Conservation (phyloP, 345 rosid species). For the Dovyalis caffra region DNA sequence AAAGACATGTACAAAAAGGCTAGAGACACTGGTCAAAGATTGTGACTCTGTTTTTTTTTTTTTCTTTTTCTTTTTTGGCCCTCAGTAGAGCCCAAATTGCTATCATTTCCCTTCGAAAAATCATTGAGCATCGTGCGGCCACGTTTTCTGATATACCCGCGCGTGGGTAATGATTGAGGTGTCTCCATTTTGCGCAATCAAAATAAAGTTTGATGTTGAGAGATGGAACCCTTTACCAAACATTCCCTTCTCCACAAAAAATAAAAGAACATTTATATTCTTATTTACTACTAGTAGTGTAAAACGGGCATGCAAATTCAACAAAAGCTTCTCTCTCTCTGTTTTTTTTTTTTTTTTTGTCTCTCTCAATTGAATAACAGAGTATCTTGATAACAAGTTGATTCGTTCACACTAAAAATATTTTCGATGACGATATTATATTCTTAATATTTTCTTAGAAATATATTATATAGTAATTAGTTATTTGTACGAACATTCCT, state of each 20-base stretch:
- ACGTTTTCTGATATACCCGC: conserved; percentile 9
- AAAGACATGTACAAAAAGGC: not conserved
- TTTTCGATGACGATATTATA: no score
- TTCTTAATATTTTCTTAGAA: no score
- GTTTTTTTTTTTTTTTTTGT: no score
- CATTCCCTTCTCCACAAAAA: not conserved
- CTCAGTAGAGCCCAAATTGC: not conserved
- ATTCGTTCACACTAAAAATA: no score
- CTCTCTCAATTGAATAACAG: no score
- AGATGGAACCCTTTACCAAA: not conserved
- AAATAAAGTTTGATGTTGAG: not conserved
- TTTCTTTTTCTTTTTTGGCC: no score
- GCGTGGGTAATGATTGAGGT: conserved; percentile 30
- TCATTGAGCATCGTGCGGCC: conserved; percentile 23
- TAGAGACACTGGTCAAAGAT: conserved; percentile 27
- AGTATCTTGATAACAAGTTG: no score
- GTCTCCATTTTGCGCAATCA: not conserved
- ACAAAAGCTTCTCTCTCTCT: no score
- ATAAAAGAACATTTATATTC: not conserved
- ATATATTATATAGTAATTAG: no score
- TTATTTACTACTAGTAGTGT: no score
- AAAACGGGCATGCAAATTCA: no score
- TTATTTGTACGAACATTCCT: no score
- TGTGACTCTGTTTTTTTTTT: not conserved
- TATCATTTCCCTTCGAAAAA: not conserved